These are phyloP conservation scores for Coniella lustricola DNA, from an alignment of 2,329 filamentous ascomycete species.

Conservation along the genomic window DNA sequence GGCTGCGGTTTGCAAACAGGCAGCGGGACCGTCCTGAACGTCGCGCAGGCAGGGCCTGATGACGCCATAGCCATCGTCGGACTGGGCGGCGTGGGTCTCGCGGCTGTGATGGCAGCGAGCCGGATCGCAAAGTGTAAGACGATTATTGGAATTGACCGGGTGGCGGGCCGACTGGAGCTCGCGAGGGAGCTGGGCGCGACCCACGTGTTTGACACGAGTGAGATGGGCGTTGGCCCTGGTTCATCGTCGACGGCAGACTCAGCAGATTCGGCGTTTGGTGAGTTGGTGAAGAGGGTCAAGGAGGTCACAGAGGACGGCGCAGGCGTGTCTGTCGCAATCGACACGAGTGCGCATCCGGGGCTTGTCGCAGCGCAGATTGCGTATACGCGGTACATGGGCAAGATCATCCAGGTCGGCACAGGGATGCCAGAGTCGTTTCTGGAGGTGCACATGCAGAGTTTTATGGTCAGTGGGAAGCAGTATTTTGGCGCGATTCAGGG, in stretches of 20 bases:
- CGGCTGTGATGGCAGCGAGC: slow-evolving; percentile 17
- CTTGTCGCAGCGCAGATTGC: slow-evolving; percentile 33
- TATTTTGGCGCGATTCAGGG: slow-evolving; percentile 34
- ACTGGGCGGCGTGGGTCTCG: slow-evolving; percentile 22
- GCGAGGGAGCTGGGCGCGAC: slow-evolving; percentile 33
- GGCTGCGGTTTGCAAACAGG: slow-evolving; percentile 28
- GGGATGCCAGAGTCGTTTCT: slow-evolving; percentile 36
- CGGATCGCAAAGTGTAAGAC: slow-evolving; percentile 10
- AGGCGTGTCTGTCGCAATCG: slow-evolving; percentile 39
- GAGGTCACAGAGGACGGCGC: slow-evolving; percentile 39
- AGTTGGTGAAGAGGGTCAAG: slow-evolving; percentile 39
- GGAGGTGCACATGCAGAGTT: slow-evolving; percentile 33
- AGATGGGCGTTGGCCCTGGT: slow-evolving; percentile 22
- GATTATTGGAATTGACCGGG: slow-evolving; percentile 35
- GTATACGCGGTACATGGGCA: slow-evolving; percentile 36
- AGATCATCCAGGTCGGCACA: slow-evolving; percentile 43
- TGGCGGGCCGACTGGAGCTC: slow-evolving; percentile 33
- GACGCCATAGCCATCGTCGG: slow-evolving; percentile 23
- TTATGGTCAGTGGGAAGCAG: slow-evolving; percentile 40
- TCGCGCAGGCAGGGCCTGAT: slow-evolving; percentile 19
- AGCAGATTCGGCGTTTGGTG: slow-evolving; percentile 16
- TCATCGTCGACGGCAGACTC: too few species aligned
- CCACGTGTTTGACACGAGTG: slow-evolving; percentile 24
- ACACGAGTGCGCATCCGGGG: slow-evolving; percentile 40
- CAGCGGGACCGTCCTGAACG: slow-evolving; percentile 26